phyloP scores from a whole-genome alignment of 1,284 basidiomycete genomes.

The Volvariella surrecta region DNA sequence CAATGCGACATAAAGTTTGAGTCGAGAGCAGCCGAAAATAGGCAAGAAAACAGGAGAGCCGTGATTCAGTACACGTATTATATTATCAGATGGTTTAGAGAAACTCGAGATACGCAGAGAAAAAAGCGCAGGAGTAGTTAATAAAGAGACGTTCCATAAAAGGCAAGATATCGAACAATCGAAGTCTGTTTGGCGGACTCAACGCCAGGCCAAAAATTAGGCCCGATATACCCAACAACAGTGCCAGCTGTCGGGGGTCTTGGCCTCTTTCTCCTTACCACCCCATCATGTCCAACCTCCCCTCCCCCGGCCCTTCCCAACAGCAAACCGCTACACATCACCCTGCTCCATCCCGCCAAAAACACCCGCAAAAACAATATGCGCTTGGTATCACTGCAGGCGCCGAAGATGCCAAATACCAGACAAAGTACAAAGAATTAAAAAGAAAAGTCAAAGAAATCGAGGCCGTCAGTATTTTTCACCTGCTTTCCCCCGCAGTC shows the following conservation, averaged over 20 bases:
- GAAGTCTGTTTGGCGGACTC: constrained; percentile 17
- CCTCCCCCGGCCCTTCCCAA: constrained; percentile 40
- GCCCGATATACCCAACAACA: constrained; percentile 17
- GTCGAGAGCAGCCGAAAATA: too few relatives aligned
- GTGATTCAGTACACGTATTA: not conserved
- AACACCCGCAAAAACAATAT: constrained; percentile 39
- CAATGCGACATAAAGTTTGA: too few relatives aligned
- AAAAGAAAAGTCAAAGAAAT: constrained; percentile 87
- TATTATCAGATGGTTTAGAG: too few relatives aligned
- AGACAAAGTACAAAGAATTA: constrained; percentile 84
- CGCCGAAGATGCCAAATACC: constrained; percentile 84
- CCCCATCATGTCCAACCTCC: constrained; percentile 47
- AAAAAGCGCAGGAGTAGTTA: constrained; percentile 6
- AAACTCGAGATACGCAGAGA: constrained; percentile 7
- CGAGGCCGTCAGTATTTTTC: constrained; percentile 52
- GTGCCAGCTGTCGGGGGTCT: constrained; percentile 22
- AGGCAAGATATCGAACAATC: constrained; percentile 26
- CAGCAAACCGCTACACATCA: constrained; percentile 14
- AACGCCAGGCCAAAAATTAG: constrained; percentile 23
- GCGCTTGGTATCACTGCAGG: constrained; percentile 64
- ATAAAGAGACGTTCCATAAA: constrained; percentile 17
- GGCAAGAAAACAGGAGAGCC: not conserved
- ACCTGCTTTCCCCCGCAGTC: constrained; percentile 8
- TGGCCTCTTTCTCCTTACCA: constrained; percentile 17
- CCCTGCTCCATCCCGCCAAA: constrained; percentile 28